These are phyloP conservation scores for Kazachstania viticola DNA, from an alignment of 805 yeast species.

Conservation along the genomic window DNA sequence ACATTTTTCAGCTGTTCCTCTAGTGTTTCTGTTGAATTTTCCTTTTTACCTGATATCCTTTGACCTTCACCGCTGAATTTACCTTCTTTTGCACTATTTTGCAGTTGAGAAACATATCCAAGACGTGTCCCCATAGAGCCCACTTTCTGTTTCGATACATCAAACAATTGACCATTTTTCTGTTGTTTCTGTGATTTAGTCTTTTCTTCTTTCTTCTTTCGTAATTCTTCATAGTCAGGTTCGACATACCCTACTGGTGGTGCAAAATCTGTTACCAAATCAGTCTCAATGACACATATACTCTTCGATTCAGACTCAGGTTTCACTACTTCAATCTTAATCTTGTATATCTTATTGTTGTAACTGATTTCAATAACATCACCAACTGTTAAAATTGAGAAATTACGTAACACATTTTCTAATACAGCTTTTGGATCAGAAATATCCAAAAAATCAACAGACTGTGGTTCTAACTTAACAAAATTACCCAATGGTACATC, in stretches of 20 bases:
- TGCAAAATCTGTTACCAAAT: constrained; percentile 92
- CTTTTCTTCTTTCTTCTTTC: constrained; percentile 21
- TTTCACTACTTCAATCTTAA: constrained; percentile 76
- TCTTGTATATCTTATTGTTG: constrained; percentile 66
- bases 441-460: constrained; percentile 84
- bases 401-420: constrained; percentile 83
- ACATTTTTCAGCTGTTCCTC: too few species aligned
- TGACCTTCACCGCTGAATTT: constrained; percentile 53
- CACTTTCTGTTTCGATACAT: constrained; percentile 31
- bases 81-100: constrained; percentile 29
- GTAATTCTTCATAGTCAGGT: constrained; percentile 48
- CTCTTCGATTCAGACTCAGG: constrained; percentile 59
- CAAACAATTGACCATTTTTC: too few species aligned
- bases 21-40: constrained; percentile 2
- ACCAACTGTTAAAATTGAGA: constrained; percentile 72
- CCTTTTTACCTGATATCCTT: constrained; percentile 51
- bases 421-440: constrained; percentile 93
- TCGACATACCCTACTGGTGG: constrained; percentile 98
- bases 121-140: constrained; percentile 65
- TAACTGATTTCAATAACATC: constrained; percentile 81
- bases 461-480: constrained; percentile 92
- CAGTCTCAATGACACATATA: constrained; percentile 93
- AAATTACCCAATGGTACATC: constrained; percentile 79
- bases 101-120: constrained; percentile 45
- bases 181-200: too few species aligned